A percentile compares a stretch with the other conserved stretches of the same genome.
These are phyloP conservation scores for Chaetoceros tenuissimus DNA, from an alignment of 108 stramenopile genomes.

Conservation along the genomic window DNA sequence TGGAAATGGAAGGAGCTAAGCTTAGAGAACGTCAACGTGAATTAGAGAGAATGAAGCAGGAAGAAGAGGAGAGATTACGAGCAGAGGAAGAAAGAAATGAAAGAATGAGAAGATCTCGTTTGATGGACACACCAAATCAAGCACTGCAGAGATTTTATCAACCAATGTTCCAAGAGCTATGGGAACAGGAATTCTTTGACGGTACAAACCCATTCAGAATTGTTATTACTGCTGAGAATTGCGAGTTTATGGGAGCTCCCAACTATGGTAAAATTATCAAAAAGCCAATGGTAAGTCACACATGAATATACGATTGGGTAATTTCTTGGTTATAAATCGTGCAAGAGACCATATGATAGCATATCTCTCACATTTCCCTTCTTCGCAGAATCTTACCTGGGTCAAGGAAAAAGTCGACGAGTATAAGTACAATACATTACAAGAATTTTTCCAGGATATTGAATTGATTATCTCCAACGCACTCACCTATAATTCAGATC, in stretches of 20 bases:
- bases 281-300: constrained; percentile 50
- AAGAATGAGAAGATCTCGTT: constrained; percentile 1
- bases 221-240: constrained; percentile 65
- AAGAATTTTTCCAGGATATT: constrained; percentile 64
- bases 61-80: constrained; percentile 15
- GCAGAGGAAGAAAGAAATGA: constrained; percentile 24
- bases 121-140: constrained; percentile 43
- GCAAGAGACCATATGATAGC: background rate
- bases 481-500: constrained; percentile 55
- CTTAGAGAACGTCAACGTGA: constrained; percentile 31
- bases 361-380: background rate
- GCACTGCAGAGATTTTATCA: constrained; percentile 47
- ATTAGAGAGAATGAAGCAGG: constrained; percentile 20
- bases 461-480: constrained; percentile 71
- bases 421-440: constrained; percentile 42
- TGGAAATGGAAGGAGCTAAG: constrained; percentile 22
- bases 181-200: constrained; percentile 77
- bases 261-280: constrained; percentile 71
- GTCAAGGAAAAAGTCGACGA: constrained; percentile 63
- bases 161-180: constrained; percentile 59
- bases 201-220: constrained; percentile 74
- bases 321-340: background rate
- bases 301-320: no score
- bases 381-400: constrained; percentile 64
- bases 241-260: constrained; percentile 59